Evolutionary conservation across 164 flowering plant species (phyloP), one percentile per base, ranked within the genome.

Genomic region (Magnolia officinalis): DNA sequence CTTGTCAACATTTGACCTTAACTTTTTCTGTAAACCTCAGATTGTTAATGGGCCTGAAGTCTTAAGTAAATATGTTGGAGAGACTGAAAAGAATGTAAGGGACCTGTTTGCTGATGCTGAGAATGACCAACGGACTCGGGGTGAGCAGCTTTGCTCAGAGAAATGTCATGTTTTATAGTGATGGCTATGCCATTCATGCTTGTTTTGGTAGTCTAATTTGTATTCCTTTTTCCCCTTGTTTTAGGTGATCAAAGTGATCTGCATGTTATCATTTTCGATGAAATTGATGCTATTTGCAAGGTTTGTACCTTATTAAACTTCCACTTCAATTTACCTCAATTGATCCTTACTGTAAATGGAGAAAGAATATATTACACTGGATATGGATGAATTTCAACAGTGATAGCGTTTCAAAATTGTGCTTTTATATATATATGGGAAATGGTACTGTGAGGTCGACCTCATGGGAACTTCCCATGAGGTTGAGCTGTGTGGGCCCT

Each of bases 231-330:
- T 76, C 76, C 80, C 24, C 63, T 76, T 31, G 70, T 77, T 76
- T 77, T 81, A 90, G 93, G 93, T 77, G 94, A 90, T 77, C 81
- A 89, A 82, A 90, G 94, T 80, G 94, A 86, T n/a, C 74, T 89
- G 85, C 94, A 90, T 83, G 91, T 90, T 59, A 89, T 90, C 80
- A 90, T 90, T 37, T 89, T 90, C 84, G 94, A 90, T 86, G 94
- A 90, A 83, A 90, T 90, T 82, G 92, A 90, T 85, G 94, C 94
- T 69, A 90, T 90, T 69, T 89, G 94, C 80, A 89, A 89, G 93
- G 93, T 90, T 80, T 9, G 82, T 50, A 55, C 14, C 4, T 49
- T 73, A 3, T 50, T 29, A 1, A 6, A 75, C 29, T 37, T 37
- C 45, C 45, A 37, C 45, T 29, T 49, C 24, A 20, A 50, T 70